Conservation (phyloP, 768 basidiomycete genomes). For the Fomitopsis pulvina region DNA sequence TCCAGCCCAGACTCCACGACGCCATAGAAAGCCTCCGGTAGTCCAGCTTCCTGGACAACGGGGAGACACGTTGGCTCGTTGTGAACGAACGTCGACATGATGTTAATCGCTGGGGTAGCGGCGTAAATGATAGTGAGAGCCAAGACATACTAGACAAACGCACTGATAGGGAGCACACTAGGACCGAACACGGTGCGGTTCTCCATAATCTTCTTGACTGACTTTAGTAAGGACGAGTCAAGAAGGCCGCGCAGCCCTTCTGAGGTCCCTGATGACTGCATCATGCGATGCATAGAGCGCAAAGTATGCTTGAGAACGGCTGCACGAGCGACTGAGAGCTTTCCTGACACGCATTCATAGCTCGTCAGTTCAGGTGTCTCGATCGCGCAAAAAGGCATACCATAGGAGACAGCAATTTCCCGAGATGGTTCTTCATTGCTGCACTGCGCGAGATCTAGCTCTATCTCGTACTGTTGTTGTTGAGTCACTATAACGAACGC, state of each 20-base stretch:
- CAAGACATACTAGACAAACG: slow-evolving; percentile 16
- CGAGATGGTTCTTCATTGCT: slow-evolving; percentile 35
- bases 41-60: slow-evolving; percentile 85
- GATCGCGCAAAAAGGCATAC: no score
- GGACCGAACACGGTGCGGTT: slow-evolving; percentile 81
- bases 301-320: slow-evolving; percentile 86
- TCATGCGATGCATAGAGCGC: slow-evolving; percentile 93
- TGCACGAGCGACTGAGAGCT: slow-evolving; percentile 66
- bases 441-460: slow-evolving; percentile 42
- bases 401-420: slow-evolving; percentile 47
- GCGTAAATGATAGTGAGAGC: not conserved
- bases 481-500: slow-evolving; percentile 12
- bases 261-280: slow-evolving; percentile 91
- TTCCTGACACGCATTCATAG: slow-evolving; percentile 34
- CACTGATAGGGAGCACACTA: slow-evolving; percentile 79
- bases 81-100: slow-evolving; percentile 95
- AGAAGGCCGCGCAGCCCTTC: slow-evolving; percentile 94
- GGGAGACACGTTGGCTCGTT: slow-evolving; percentile 95
- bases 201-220: slow-evolving; percentile 83
- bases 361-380: not conserved
- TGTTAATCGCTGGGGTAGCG: slow-evolving; percentile 71
- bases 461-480: slow-evolving; percentile 25
- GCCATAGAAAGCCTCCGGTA: slow-evolving; percentile 87
- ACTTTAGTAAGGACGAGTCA: slow-evolving; percentile 79
- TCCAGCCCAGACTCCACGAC: slow-evolving; percentile 82